These are phyloP conservation scores for Cyclotella cryptica DNA, from an alignment of 108 stramenopile species.

Conservation along the genomic window DNA sequence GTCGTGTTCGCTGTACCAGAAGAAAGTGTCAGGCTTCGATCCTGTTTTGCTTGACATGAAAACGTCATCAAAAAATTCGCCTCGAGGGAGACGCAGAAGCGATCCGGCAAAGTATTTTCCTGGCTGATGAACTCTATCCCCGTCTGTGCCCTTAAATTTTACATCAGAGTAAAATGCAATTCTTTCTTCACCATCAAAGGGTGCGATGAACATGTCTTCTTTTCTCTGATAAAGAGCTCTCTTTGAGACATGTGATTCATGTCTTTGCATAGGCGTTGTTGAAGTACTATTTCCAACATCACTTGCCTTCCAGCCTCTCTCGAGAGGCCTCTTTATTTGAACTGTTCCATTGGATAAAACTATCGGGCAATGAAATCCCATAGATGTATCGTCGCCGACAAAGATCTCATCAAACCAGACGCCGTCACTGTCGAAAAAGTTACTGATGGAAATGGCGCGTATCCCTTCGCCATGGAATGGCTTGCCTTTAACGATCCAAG, in stretches of 20 bases:
- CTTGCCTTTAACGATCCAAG: conserved; percentile 34
- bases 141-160: conserved; percentile 33
- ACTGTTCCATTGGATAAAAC: conserved; percentile 34
- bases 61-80: conserved; percentile 8
- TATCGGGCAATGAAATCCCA: conserved; percentile 68
- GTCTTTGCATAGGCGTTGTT: conserved; percentile 58
- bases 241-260: conserved; percentile 70
- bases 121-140: conserved; percentile 46
- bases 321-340: conserved; percentile 52
- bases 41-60: conserved; percentile 23
- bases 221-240: conserved; percentile 47
- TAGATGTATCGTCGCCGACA: conserved; percentile 76
- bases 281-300: conserved; percentile 55
- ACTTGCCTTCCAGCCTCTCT: conserved; percentile 64
- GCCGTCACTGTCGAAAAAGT: conserved; percentile 47
- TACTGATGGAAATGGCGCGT: conserved; percentile 58
- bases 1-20: conserved; percentile 80
- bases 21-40: conserved; percentile 47
- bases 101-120: conserved; percentile 64
- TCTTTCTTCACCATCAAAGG: conserved; percentile 71
- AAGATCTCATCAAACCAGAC: conserved; percentile 86
- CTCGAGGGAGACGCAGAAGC: conserved; percentile 45
- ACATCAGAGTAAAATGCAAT: conserved; percentile 61
- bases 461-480: conserved; percentile 53
- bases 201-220: conserved; percentile 37